Base-by-base conservation (phyloP, 768 basidiomycete genomes). In the Boletus pseudopeckii region DNA sequence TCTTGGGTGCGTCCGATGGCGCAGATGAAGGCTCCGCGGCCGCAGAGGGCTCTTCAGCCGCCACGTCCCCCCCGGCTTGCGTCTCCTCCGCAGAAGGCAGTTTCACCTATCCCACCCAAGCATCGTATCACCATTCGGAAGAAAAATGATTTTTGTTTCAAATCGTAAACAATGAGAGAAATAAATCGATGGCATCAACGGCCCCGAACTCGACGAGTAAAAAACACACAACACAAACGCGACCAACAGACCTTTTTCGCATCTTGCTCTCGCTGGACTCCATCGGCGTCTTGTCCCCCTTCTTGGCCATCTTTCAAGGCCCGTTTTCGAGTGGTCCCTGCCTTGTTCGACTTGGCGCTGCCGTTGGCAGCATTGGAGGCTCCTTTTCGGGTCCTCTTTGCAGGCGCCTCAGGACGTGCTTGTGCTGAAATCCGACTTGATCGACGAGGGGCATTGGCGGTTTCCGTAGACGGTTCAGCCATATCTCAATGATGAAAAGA, bases 371-470 rank as follows among this genome's bases (percentile, higher is more conserved):
- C 42, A 30, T 63, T 40, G 22, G 65, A 45, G 6, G 54, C 10
- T 11, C 43, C 59, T 13, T 63, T 68, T 34, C 62, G 65, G 2
- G 38, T 2, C 46, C 48, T 53, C 44, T 46, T 62, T 22, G 39
- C 0, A n/a, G 58, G 51, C 17, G 48, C 61, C 17, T 74, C 69
- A n/a, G 69, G 66, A 51, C 72, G 75, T 34, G 78, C 76, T 54
- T 78, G 76, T 7, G 78, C 67, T 4, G 81, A 79, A 52, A 85
- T 77, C 48, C 85, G 71, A 15, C 76, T 75, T 5, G 85, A 87
- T 52, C 85, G 75, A 55, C 84, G 74, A 9, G 80, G 77, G 14
- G 57, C n/a, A 4, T 45, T 18, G 32, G 78, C 74, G 15, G 18
- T n/a, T 4, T 64, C 63, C 6, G 24, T 15, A 1, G 34, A 36